These are phyloP conservation scores for Rhizoctonia solani DNA, from an alignment of 1,284 basidiomycete genomes.

Conservation along the genomic window DNA sequence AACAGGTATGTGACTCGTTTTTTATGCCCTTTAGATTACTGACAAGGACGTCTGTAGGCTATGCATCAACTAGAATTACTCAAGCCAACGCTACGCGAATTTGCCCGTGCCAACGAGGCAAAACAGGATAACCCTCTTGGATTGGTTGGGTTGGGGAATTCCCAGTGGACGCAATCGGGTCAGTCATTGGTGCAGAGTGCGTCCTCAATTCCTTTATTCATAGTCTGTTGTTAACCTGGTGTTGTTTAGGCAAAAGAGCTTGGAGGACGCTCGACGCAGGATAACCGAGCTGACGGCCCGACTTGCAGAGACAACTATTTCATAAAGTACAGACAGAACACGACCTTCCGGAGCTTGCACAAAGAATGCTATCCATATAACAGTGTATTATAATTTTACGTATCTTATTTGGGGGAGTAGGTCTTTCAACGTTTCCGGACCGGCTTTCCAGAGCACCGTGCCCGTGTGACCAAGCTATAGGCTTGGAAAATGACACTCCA, in stretches of 20 bases:
- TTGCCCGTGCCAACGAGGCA: conserved; percentile 17
- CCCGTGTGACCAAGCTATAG: no score
- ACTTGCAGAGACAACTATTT: conserved; percentile 21
- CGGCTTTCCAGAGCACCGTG: no score
- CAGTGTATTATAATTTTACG: no score
- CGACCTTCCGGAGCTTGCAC: background rate
- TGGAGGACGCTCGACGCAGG: conserved; percentile 29
- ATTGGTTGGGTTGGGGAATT: conserved; percentile 20
- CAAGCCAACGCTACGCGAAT: conserved; percentile 31
- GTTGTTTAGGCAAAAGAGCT: conserved; percentile 25
- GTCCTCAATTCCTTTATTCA: background rate
- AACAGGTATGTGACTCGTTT: conserved; percentile 34
- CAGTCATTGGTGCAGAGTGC: conserved; percentile 29
- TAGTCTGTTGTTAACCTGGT: background rate
- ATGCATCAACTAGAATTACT: conserved; percentile 40
- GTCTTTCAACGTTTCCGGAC: no score
- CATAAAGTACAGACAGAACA: background rate
- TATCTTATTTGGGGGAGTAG: no score
- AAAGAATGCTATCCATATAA: no score
- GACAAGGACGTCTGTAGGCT: conserved; percentile 24
- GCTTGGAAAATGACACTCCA: no score
- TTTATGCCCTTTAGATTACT: background rate
- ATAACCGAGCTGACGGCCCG: conserved; percentile 22
- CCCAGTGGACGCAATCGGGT: conserved; percentile 30
- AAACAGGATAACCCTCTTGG: conserved; percentile 32